Conservation (phyloP, 108 stramenopile genomes). For the Ochromonas danica region DNA sequence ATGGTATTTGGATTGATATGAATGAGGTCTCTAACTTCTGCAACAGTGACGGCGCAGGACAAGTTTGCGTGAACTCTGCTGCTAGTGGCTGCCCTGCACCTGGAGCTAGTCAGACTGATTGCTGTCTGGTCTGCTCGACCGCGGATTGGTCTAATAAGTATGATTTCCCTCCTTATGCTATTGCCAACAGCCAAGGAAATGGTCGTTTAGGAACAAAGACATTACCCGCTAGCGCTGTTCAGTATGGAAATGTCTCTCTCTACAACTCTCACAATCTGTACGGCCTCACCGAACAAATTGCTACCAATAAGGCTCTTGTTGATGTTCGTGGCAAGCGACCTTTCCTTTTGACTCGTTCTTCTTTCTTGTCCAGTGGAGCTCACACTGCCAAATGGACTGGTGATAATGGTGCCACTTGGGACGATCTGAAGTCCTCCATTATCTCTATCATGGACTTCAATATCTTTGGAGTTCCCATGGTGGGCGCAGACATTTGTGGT, state of each 20-base stretch:
- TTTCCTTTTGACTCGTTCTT: conserved; percentile 34
- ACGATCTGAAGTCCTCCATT: conserved; percentile 43
- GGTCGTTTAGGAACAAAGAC: conserved; percentile 36
- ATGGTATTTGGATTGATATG: conserved; percentile 52
- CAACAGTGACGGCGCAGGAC: conserved; percentile 29
- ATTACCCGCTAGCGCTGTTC: conserved; percentile 28
- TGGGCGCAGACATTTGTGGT: conserved; percentile 49
- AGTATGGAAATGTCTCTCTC: conserved; percentile 33
- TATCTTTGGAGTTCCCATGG: conserved; percentile 45
- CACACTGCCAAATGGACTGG: conserved; percentile 47
- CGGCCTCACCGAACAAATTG: conserved; percentile 41
- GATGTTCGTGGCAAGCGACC: conserved; percentile 24
- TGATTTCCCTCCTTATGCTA: conserved; percentile 33
- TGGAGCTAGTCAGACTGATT: conserved; percentile 34
- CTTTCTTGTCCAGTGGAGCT: conserved; percentile 38
- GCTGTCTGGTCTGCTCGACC: conserved; percentile 24
- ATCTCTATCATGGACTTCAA: conserved; percentile 34
- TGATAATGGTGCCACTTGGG: conserved; percentile 52
- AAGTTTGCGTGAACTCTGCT: conserved; percentile 21
- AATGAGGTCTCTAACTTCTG: conserved; percentile 44
- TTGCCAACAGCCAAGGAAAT: background rate
- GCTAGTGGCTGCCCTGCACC: conserved; percentile 26
- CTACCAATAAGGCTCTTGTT: conserved; percentile 31
- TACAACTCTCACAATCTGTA: conserved; percentile 47
- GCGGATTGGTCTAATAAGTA: conserved; percentile 12